Base-by-base conservation (phyloP, 305 asterid species). In the Coffea humblotiana region DNA sequence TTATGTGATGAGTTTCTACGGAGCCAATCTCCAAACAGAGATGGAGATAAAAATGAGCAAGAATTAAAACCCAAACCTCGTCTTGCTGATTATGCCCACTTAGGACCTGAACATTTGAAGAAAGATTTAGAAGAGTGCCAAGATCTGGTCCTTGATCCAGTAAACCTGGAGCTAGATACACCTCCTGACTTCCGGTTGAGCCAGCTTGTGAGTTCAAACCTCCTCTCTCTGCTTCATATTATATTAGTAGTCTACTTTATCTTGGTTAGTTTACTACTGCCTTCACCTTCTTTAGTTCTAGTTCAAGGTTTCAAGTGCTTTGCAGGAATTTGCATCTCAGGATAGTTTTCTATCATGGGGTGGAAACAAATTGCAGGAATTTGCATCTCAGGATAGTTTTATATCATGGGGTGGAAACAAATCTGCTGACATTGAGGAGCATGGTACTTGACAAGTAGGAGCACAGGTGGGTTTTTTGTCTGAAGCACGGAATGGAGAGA, bases 281-380 rank as follows among this genome's bases (percentile, higher is more conserved):
- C 25, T 21, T 27, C 77, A 10, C 6, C 7, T 52, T 25, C 40
- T 37, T 68, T 18, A 51, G 52, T 60, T 32, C 49, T 75, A 56
- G 74, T 49, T 70, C 75, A 63, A 84, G 52, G 8, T 67, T 48
- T 25, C 66, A 21, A 78, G 35, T 7, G 3, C 23, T 72, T 16
- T 64, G 84, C 89, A 95, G 99, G 99, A 95, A 80, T 95, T 95
- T 73, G 96, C 82, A 72, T 95, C 99, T 35, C 91, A 95, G 88
- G 99, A 95, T 51, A 93, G 99, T 79, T 95, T 84, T 84, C 60
- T 92, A 37, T 92, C 98, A 10, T 95, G 97, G 97, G 99, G 98
- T 0, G 99, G 97, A 73, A 89, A 76, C 87, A 85, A 85, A 74
- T 23, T 64, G 84, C 89, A 95, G 99, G 99, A 95, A 80, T 95